These are phyloP conservation scores for Zostera marina DNA, from an alignment of 116 monocot species.

Conservation along the genomic window DNA sequence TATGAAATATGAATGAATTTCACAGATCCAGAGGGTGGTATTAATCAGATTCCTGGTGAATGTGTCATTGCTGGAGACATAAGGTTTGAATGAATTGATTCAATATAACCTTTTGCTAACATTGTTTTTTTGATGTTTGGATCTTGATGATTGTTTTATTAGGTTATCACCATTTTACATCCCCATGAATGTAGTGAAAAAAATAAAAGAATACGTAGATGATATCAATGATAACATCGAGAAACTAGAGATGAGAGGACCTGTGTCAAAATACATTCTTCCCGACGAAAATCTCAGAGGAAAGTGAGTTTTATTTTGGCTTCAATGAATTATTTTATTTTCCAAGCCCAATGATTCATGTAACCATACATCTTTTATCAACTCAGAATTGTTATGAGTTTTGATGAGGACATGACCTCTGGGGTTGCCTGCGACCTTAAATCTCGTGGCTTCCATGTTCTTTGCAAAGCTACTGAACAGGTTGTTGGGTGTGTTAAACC, in stretches of 20 bases:
- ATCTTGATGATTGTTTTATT: neutral
- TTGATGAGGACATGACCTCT: constrained; percentile 51
- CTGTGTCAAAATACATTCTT: constrained; percentile 87
- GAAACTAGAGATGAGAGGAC: constrained; percentile 56
- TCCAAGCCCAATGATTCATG: neutral
- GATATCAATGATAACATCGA: constrained; percentile 81
- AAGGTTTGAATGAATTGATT: constrained; percentile 31
- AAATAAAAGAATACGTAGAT: constrained; percentile 77
- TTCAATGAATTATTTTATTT: neutral
- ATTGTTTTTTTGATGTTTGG: neutral
- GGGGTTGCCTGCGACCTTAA: constrained; percentile 80
- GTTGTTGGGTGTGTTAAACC: constrained; percentile 79
- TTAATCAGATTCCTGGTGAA: constrained; percentile 91
- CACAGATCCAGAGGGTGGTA: constrained; percentile 84
- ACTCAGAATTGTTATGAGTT: constrained; percentile 50
- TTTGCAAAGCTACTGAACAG: constrained; percentile 89
- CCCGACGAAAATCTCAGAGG: constrained; percentile 78
- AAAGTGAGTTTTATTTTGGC: constrained; percentile 29
- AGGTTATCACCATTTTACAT: constrained; percentile 8
- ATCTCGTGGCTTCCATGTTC: constrained; percentile 68
- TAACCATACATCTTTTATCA: constrained; percentile 3
- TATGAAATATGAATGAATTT: constrained; percentile 1
- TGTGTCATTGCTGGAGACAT: constrained; percentile 90
- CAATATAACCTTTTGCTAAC: too few species aligned
- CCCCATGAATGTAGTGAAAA: constrained; percentile 42